Evolutionary conservation across 257 asterid species (phyloP).

Genomic region (Mentha longifolia): DNA sequence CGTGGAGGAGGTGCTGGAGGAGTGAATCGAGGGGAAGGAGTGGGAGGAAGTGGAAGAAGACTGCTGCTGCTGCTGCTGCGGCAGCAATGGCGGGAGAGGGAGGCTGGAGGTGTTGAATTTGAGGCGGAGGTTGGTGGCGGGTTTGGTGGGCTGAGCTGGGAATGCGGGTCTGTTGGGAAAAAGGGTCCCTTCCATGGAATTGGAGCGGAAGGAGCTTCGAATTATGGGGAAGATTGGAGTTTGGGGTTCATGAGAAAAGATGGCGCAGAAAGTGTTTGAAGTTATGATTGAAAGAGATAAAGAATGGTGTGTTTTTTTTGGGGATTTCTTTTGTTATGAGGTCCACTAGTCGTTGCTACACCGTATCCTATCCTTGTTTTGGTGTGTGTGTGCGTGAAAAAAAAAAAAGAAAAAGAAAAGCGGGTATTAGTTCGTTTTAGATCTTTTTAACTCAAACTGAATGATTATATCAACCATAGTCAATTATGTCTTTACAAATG

Average conservation of each 20-base stretch:
- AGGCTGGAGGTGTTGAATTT: conserved; percentile 58
- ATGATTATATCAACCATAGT: too few species aligned
- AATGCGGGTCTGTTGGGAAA: conserved; percentile 74
- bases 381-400: too few species aligned
- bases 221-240: conserved; percentile 7
- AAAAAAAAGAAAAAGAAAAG: too few species aligned
- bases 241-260: background rate
- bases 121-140: conserved; percentile 49
- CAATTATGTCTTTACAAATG: too few species aligned
- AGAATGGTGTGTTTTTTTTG: conserved; percentile 4
- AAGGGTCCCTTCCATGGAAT: conserved; percentile 78
- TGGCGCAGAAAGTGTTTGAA: conserved; percentile 14
- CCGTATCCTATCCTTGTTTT: conserved; percentile 1
- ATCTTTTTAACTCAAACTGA: too few species aligned
- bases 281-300: background rate
- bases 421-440: too few species aligned
- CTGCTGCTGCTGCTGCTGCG: conserved; percentile 39
- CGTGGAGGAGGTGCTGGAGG: conserved; percentile 74
- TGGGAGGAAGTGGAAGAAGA: conserved; percentile 45
- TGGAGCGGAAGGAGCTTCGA: conserved; percentile 24
- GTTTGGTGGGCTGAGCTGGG: conserved; percentile 65
- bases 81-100: conserved; percentile 70
- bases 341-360: background rate
- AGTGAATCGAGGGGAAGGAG: conserved; percentile 82
- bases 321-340: background rate